Percentiles rank a stretch among this genome's conserved stretches.
These are phyloP conservation scores for Citrullus colocynthis DNA, from an alignment of 306 rosid species.

Conservation along the genomic window DNA sequence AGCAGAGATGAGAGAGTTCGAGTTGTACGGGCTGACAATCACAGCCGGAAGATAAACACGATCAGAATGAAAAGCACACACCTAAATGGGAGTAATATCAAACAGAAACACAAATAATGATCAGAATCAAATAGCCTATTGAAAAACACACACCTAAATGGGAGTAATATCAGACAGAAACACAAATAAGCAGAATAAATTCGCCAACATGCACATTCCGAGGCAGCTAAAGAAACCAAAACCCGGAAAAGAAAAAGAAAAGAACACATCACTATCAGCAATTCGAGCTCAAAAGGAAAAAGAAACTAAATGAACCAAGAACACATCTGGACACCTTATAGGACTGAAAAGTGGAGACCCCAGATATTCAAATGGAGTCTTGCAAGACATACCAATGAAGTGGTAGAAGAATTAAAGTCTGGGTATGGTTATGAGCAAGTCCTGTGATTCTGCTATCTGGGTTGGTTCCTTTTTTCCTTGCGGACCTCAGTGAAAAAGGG, in stretches of 20 bases:
- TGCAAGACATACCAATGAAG: background rate
- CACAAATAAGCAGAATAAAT: background rate
- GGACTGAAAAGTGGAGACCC: background rate
- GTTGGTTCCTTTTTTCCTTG: background rate
- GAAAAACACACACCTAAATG: background rate
- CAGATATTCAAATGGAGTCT: background rate
- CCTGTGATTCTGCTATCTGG: background rate
- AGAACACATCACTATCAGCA: background rate
- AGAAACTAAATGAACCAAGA: background rate
- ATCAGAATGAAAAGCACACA: background rate
- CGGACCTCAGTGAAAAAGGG: background rate
- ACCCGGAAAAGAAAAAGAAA: background rate
- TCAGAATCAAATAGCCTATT: too few relatives aligned
- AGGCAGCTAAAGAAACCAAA: background rate
- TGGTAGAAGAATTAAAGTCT: background rate
- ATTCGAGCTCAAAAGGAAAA: background rate
- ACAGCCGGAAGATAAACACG: background rate
- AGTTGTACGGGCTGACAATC: background rate
- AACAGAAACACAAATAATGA: background rate
- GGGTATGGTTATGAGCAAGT: background rate
- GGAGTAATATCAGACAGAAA: background rate
- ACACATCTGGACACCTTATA: background rate
- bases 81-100: background rate
- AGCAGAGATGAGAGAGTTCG: background rate
- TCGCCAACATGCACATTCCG: background rate